Conservation (phyloP, 371 early-diverging fungal species). For the Mucor velutinosus region DNA sequence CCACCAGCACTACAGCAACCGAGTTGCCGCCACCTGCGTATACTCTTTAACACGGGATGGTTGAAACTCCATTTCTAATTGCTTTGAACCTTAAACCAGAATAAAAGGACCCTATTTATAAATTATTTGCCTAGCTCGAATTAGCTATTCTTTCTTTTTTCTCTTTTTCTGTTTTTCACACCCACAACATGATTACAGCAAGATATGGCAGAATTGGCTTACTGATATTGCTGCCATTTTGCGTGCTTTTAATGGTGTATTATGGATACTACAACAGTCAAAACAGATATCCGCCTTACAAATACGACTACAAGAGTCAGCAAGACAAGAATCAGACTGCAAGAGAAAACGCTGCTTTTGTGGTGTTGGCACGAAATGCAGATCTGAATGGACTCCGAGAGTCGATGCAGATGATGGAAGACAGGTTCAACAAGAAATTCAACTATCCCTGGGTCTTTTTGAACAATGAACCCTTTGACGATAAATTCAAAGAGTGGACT, state of each 20-base stretch:
- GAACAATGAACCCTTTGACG: constrained; percentile 69
- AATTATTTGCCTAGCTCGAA: background rate
- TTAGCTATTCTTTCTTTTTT: background rate
- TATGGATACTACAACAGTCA: constrained; percentile 11
- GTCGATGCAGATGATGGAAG: constrained; percentile 74
- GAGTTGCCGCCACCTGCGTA: constrained; percentile 30
- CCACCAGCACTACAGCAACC: background rate
- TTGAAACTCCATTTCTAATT: background rate
- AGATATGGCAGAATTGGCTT: constrained; percentile 23
- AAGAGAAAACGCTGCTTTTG: constrained; percentile 64
- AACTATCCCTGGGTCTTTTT: constrained; percentile 80
- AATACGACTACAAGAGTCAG: constrained; percentile 16
- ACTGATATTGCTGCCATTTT: constrained; percentile 23
- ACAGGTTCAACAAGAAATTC: constrained; percentile 70
- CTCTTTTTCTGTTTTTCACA: background rate
- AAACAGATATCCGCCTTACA: constrained; percentile 9
- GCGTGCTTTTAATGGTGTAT: constrained; percentile 16
- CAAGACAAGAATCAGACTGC: background rate
- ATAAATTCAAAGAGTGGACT: constrained; percentile 48
- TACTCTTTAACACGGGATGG: background rate
- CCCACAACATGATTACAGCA: constrained; percentile 20
- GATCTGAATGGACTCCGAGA: constrained; percentile 66
- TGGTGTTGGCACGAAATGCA: constrained; percentile 63
- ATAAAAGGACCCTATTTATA: background rate
- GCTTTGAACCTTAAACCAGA: background rate